phyloP scores from a whole-genome alignment of 345 rosid species.

The Eucalyptus virginea region DNA sequence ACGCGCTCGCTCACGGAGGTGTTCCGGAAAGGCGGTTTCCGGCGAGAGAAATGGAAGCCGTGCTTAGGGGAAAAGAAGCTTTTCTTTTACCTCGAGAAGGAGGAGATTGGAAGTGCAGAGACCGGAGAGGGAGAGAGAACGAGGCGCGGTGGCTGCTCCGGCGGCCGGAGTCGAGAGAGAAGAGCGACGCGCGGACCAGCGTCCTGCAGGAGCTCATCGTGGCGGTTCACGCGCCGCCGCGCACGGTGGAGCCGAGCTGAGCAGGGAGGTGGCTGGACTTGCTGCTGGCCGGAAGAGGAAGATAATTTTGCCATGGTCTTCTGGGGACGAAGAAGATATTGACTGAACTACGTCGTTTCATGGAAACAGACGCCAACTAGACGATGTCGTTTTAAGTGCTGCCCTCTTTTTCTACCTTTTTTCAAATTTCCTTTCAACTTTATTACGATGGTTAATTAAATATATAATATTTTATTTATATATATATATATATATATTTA shows the following conservation, averaged over 20 bases:
- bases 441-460: not conserved
- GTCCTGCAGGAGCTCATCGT: constrained; percentile 48
- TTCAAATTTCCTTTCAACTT: not conserved
- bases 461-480: accelerated
- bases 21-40: not conserved
- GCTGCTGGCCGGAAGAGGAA: not conserved
- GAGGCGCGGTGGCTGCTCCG: constrained; percentile 2
- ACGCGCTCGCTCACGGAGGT: not conserved
- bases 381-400: not conserved
- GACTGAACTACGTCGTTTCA: not conserved
- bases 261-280: not conserved
- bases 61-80: not conserved
- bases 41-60: not conserved
- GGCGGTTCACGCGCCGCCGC: not conserved
- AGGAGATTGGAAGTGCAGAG: not conserved
- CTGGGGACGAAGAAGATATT: not conserved
- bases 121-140: constrained; percentile 7
- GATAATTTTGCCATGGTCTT: not conserved
- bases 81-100: not conserved
- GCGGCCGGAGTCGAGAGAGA: constrained; percentile 4
- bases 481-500: no score
- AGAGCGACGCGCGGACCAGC: constrained; percentile 23
- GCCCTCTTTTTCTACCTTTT: not conserved
- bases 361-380: not conserved
- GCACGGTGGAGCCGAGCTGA: not conserved